A percentile compares a stretch with the other conserved stretches of the same genome.
These are phyloP conservation scores for Francoa sonchifolia DNA, from an alignment of 441 rosid genomes.

Conservation along the genomic window DNA sequence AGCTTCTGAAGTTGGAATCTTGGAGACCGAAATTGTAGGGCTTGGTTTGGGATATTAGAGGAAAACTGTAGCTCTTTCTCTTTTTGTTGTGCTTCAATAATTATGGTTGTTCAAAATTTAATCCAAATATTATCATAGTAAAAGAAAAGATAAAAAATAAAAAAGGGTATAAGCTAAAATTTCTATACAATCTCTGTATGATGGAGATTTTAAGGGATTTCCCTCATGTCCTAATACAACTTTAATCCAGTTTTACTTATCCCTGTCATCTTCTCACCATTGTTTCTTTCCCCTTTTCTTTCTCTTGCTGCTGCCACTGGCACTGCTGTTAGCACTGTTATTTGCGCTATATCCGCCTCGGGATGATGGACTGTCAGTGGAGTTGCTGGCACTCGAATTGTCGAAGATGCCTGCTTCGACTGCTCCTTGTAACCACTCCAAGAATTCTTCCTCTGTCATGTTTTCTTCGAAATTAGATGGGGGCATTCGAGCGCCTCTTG, in stretches of 20 bases:
- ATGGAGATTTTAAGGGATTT: no score
- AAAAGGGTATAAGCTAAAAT: no score
- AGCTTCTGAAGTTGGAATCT: no score
- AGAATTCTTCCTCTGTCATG: conserved; percentile 82
- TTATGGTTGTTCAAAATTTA: no score
- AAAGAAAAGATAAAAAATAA: no score
- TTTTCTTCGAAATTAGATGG: conserved; percentile 54
- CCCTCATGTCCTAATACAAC: conserved; percentile 1
- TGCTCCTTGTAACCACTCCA: conserved; percentile 83
- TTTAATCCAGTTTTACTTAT: conserved; percentile 4
- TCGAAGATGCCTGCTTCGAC: conserved; percentile 64
- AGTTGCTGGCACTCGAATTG: conserved; percentile 19
- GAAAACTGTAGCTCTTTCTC: no score
- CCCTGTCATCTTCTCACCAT: conserved; percentile 15
- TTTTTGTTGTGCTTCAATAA: no score
- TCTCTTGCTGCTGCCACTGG: conserved; percentile 38
- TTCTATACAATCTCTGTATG: not conserved
- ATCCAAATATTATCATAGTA: no score
- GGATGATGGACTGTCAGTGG: conserved; percentile 35
- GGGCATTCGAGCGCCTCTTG: conserved; percentile 47
- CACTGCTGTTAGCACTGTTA: no score
- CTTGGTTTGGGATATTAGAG: no score
- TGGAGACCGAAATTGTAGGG: no score
- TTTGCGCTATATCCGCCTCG: no score
- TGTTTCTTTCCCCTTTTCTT: conserved; percentile 82